Conservation (phyloP, 768 basidiomycete species). For the Boletus eberwhitei region DNA sequence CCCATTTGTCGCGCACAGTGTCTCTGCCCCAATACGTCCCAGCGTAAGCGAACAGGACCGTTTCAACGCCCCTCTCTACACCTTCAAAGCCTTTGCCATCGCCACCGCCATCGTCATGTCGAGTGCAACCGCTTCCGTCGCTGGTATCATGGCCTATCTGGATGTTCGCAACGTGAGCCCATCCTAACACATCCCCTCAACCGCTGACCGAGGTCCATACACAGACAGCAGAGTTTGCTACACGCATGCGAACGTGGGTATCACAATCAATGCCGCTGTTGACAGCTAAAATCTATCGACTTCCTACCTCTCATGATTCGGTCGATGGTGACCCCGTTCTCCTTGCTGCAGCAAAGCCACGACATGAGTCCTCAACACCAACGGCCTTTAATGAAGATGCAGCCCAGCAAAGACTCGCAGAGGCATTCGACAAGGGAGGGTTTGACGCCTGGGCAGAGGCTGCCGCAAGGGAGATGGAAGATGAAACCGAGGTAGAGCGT, state of each 20-base stretch:
- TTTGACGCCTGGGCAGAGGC: slow-evolving; percentile 52
- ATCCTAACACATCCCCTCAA: no score
- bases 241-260: slow-evolving; percentile 50
- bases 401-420: slow-evolving; percentile 50
- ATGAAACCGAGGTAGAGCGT: slow-evolving; percentile 51
- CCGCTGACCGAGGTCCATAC: neutral
- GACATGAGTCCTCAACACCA: neutral
- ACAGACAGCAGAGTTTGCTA: slow-evolving; percentile 59
- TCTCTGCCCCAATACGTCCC: neutral
- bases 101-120: slow-evolving; percentile 58
- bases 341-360: neutral
- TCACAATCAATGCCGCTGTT: slow-evolving; percentile 47
- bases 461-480: slow-evolving; percentile 55
- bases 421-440: slow-evolving; percentile 59
- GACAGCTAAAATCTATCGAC: slow-evolving; percentile 49
- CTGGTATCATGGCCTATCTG: slow-evolving; percentile 48
- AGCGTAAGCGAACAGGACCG: slow-evolving; percentile 14
- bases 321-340: neutral
- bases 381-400: slow-evolving; percentile 30
- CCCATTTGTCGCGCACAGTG: neutral
- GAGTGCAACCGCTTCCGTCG: slow-evolving; percentile 43
- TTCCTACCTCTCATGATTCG: slow-evolving; percentile 29
- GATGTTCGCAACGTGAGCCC: slow-evolving; percentile 51
- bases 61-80: slow-evolving; percentile 51
- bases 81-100: slow-evolving; percentile 61